phyloP scores from a whole-genome alignment of 257 asterid species.

The Pogostemon cablin region DNA sequence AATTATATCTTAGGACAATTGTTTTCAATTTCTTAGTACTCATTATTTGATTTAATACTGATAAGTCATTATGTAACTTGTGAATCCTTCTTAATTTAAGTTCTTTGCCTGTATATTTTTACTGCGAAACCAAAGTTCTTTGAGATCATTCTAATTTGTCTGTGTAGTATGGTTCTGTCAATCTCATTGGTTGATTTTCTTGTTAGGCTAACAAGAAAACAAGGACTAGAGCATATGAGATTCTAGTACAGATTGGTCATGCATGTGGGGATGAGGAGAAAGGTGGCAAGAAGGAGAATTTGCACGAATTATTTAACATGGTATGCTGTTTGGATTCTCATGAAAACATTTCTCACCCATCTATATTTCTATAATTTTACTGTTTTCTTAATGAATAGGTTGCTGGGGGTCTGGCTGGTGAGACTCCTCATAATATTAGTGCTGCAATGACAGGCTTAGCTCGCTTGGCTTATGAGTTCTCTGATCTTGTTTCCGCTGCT shows the following conservation, averaged over 20 bases:
- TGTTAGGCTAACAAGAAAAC: constrained; percentile 84
- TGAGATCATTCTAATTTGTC: neutral
- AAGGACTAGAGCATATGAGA: constrained; percentile 91
- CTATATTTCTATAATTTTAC: constrained; percentile 15
- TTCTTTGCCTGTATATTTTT: neutral
- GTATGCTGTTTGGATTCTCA: constrained; percentile 42
- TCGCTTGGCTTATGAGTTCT: constrained; percentile 94
- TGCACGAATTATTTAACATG: constrained; percentile 70
- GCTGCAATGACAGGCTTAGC: constrained; percentile 96
- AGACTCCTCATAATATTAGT: constrained; percentile 91
- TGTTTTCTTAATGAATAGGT: constrained; percentile 49
- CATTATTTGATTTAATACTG: neutral
- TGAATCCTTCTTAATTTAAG: neutral
- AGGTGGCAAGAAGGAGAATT: constrained; percentile 62
- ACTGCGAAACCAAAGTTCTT: neutral
- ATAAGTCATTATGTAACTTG: neutral
- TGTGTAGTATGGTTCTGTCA: constrained; percentile 17
- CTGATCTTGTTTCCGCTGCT: constrained; percentile 76
- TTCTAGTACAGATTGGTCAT: constrained; percentile 91
- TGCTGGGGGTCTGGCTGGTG: constrained; percentile 93
- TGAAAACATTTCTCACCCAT: constrained; percentile 18
- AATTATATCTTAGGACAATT: neutral
- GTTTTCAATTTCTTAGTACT: neutral
- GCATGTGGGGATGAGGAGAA: constrained; percentile 78
- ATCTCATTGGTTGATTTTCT: constrained; percentile 26